Evolutionary conservation across 2,329 filamentous ascomycete genomes (phyloP).

Genomic region (Tolypocladium amazonense): DNA sequence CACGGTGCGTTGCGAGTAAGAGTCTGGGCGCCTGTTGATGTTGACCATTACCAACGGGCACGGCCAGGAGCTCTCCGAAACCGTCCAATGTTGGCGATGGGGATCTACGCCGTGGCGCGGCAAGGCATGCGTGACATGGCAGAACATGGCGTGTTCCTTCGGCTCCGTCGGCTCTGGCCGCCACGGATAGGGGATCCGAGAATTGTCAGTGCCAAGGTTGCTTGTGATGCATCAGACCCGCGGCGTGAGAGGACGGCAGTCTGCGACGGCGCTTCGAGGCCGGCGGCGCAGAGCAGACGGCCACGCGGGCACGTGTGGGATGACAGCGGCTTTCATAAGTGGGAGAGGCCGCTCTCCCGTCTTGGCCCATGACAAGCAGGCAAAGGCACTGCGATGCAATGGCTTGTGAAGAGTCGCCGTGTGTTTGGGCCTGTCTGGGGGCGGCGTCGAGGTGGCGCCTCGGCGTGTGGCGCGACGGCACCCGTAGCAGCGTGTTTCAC

Average conservation of each 20-base stretch:
- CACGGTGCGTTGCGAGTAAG: not conserved
- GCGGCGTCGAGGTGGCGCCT: not conserved
- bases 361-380: not conserved
- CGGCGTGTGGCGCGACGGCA: slow-evolving; percentile 2
- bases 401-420: not conserved
- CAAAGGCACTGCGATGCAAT: not conserved
- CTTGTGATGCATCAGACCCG: not conserved
- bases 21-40: not conserved
- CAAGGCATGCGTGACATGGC: not conserved
- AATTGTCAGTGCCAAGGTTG: not conserved
- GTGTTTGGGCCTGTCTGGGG: not conserved
- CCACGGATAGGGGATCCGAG: not conserved
- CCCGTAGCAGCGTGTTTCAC: slow-evolving; percentile 6
- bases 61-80: not conserved
- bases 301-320: not conserved
- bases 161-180: not conserved
- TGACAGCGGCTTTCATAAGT: not conserved
- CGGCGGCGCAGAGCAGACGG: not conserved
- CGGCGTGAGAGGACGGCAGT: not conserved
- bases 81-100: not conserved
- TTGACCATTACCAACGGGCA: not conserved
- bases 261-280: not conserved
- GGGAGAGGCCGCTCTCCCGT: not conserved
- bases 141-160: not conserved
- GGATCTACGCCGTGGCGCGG: not conserved